Base-by-base conservation (phyloP, 352 stramenopile species). In the Globisporangium nodosum region DNA sequence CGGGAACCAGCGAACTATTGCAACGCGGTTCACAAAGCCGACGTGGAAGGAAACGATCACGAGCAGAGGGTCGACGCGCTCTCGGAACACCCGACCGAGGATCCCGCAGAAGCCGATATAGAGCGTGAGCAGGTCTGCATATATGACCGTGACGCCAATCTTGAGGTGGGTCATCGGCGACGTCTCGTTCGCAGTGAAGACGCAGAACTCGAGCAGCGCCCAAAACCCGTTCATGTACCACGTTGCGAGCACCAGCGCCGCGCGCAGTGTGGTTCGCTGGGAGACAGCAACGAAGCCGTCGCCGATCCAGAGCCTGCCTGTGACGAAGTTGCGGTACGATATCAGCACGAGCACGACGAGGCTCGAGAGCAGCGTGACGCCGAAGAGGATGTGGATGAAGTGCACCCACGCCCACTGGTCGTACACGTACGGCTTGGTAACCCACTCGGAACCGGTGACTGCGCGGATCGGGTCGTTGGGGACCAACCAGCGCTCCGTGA, bases 201-300 rank as follows among this genome's bases (percentile, higher is more conserved):
- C 64, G n/a, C 66, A 69, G 48, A 78, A 78, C 45, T 83, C 74
- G 3, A 63, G 56, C 11, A 83, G 40, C 3, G 64, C 72, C 72
- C 72, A 85, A 40, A 72, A 65, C 3, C 53, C 61, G 56, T 85
- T 73, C 13, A 80, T 61, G n/a, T 58, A 65, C 74, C 74, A 85
- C 30, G 70, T 64, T 16, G 63, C 20, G 27, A 75, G 60, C 11
- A 81, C 63, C 15, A 78, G 55, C 1, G 68, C 51, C 7, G 64
- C 60, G 11, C 72, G 61, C 3, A 76, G 27, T 53, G 66, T 66
- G 3, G 18, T 20, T 12, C 20, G 50, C 24, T 12, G 13, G 3
- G 39, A 39, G 11, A 58, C 52, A 4, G 39, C 42, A 12, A 58
- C 52, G 39, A 58, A 58, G 3, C 21, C 52, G 24, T 58, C 55